Base-by-base conservation (phyloP, 257 asterid species). In the Fraxinus pennsylvanica region DNA sequence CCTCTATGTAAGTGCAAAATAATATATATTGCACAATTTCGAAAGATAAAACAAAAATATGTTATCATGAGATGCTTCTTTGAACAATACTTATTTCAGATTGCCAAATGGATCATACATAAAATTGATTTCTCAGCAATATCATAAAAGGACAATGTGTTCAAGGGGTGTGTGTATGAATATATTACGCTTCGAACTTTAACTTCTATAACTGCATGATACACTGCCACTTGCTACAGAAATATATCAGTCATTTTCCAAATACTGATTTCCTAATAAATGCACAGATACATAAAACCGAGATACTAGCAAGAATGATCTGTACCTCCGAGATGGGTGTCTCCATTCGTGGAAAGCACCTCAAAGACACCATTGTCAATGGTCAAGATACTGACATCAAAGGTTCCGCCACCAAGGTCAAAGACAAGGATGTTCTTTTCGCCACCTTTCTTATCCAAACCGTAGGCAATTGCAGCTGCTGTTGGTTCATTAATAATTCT, bases 401-500 rank as follows among this genome's bases (percentile, higher is more conserved):
- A 95, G 33, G 98, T 94, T 66, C 99, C 99, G 84, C 99, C 99
- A 83, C 99, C 99, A 82, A 94, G 99, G 76, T 94, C 98, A 83
- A 94, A 94, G 47, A 92, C 98, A 36, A 94, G 99, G 76, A 95
- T 89, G 84, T 95, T 95, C 89, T 95, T 92, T 81, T 95, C 99
- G 57, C 96, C 95, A 39, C 93, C 97, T 72, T 90, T 95, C 91
- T 95, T 91, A 82, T 95, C 98, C 87, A 95, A 86, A 66, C 98
- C 98, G 47, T 95, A 92, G 27, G 99, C 99, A 67, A 95, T 91
- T 74, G 99, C 99, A 65, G 99, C 99, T 1, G 99, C 98, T 21
- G 98, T 92, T 57, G 99, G 99, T 82, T 95, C 99, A 17, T 92
- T 95, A 50, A 94, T 94, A 70, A 94, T 92, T 85, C 99, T 91